Conservation (phyloP, 768 basidiomycete species). For the Lactifluus echinatus region DNA sequence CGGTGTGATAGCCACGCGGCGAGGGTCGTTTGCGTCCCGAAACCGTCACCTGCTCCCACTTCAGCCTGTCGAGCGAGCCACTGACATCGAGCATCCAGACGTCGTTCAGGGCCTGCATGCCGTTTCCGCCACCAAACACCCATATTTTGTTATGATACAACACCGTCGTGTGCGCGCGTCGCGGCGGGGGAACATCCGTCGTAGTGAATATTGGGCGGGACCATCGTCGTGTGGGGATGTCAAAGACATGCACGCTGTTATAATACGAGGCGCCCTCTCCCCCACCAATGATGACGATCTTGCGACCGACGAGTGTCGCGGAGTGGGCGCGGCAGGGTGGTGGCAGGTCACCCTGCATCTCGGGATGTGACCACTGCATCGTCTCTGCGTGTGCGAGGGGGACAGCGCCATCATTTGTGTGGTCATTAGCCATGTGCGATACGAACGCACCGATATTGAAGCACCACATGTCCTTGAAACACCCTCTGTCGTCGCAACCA, state of each 20-base stretch:
- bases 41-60: conserved; percentile 55
- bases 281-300: conserved; percentile 79
- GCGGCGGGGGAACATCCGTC: conserved; percentile 33
- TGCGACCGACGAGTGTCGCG: conserved; percentile 72
- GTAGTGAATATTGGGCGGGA: conserved; percentile 33
- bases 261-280: conserved; percentile 79
- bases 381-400: conserved; percentile 59
- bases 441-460: conserved; percentile 65
- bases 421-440: neutral
- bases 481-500: conserved; percentile 76
- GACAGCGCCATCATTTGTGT: neutral
- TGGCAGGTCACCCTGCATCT: conserved; percentile 67
- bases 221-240: conserved; percentile 69
- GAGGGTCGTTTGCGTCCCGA: conserved; percentile 43
- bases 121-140: conserved; percentile 93
- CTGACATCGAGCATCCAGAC: conserved; percentile 78
- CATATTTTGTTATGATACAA: conserved; percentile 63
- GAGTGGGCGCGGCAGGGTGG: conserved; percentile 85
- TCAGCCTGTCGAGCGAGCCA: conserved; percentile 33
- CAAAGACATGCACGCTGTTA: conserved; percentile 73
- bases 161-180: conserved; percentile 85
- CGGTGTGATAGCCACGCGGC: conserved; percentile 82
- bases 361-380: conserved; percentile 81
- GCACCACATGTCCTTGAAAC: conserved; percentile 68
- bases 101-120: conserved; percentile 82